Evolutionary conservation across 805 yeast genomes (phyloP), one percentile per base, ranked within the genome.

Genomic region (Pichia kluyveri): DNA sequence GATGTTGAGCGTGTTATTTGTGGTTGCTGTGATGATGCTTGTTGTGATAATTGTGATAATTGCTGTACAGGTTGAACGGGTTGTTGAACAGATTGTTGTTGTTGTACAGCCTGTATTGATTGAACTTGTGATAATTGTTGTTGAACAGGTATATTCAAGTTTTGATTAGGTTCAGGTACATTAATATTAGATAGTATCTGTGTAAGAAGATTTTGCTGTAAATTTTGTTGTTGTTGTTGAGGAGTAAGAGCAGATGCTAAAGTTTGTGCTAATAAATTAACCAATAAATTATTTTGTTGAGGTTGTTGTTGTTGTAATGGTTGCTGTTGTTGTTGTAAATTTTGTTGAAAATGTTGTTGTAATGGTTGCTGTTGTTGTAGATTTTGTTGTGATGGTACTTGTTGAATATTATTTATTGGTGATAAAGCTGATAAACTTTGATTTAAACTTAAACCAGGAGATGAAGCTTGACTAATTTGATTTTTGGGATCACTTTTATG

Each of bases 401-500:
- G 14, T 41, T 23, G 14, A 15, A n/a, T 26, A 28, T 26, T 40
- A 27, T 27, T 23, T 3, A 23, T 40, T n/a, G 27, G 42, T 11
- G 31, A 26, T 41, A 48, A 32, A n/a, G 41, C 17, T 2, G 45
- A 23, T 8, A 23, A 32, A 31, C 27, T 27, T 31, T 15, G 19
- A 11, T 15, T 34, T 34, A 34, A 34, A 34, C 12, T 34, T 34
- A 14, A 11, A 18, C 26, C 26, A 23, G 26, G 26, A 23, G 26
- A 23, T 23, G 26, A 23, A 23, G 26, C 26, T 23, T 23, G 26
- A 23, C 7, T 23, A 23, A 23, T 4, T 23, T 23, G 26, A 36
- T 18, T 34, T 2, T 19, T 15, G 11, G 32, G 32, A 15, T 34
- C 37, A 34, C 12, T 34, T 45, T 69, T 63, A 61, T 84, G 84